Base-by-base conservation (phyloP, 306 rosid genomes). In the Rosa multiflora region DNA sequence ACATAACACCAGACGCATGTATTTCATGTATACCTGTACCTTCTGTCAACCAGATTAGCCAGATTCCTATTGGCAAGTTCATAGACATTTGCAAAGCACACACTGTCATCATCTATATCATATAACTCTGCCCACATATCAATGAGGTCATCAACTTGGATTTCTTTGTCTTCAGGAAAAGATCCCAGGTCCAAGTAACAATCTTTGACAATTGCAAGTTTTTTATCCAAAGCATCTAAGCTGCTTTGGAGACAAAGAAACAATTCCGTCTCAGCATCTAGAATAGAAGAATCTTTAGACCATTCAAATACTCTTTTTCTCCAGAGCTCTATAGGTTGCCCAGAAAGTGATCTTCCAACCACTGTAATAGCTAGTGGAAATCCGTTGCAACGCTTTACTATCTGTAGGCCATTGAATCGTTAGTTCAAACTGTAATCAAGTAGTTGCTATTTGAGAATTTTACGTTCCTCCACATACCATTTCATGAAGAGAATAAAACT, bases 161-260 rank as follows among this genome's bases (percentile, higher is more conserved):
- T 89, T 81, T 78, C 80, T 18, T 86, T 85, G 48, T 79, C 90
- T 74, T 86, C 90, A 11, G 92, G 93, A 82, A 91, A 91, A 23
- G 83, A 83, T 68, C 89, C 80, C 15, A 91, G 64, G 81, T 91
- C 90, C 70, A 53, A 20, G 79, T 89, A 91, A 73, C 89, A 77
- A 51, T 89, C 83, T 78, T 69, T 88, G 62, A 53, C 69, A 9
- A 20, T 47, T 9, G 20, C 14, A 70, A 74, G 79, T 8, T 74
- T 29, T 6, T 80, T 26, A 21, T 86, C 72, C 49, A 63, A 62
- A 3, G 67, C 81, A 78, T 85, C 89, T 5, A 89, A 66, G 80
- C 82, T 79, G 20, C 81, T 80, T 58, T 86, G 80, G 37, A 91
- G 90, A 75, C 83, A 73, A 13, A 32, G 43, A 64, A 84, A 85